Base-by-base conservation (phyloP, 2,329 filamentous ascomycete genomes). In the Allantophomopsis cytisporea region DNA sequence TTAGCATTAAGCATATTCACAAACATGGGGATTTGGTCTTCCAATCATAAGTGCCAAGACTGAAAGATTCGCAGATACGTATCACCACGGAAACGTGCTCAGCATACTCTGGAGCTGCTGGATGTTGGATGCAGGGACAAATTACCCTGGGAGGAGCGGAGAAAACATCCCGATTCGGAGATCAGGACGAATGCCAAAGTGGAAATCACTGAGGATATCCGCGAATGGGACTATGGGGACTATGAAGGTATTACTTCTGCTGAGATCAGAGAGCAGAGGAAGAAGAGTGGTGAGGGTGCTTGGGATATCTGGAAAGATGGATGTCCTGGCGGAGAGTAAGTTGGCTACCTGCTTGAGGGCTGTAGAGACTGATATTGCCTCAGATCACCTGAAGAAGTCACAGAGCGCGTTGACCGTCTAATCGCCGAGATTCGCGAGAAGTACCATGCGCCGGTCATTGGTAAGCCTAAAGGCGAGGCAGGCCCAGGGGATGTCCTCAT, bases 281-380 rank as follows among this genome's bases (percentile, higher is more conserved):
- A 61, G 43, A 63, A 69, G 50, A 63, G 74, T 42, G 83, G 82
- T 7, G 47, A 64, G 32, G 67, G 63, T 4, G 57, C 61, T 17
- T 93, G 85, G 85, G 82, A 91, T 61, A 93, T 94, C 47, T 94
- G 86, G 86, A 67, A 65, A n/a, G 85, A 93, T 55, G 86, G 86
- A 0, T 94, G 86, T 59, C 81, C 80, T 1, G 83, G 79, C 3
- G 87, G 87, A 57, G 86, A 94, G 33, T 31, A 35, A 39, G 38
- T 20, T 28, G 10, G 23, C 23, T 8, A 17, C 12, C n/a, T 37
- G 15, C 3, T 23, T 7, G 30, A 17, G 4, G 15, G 15, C 31
- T 35, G 18, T 20, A 20, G 31, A n/a, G 3, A 5, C 8, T 16
- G 10, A n/a, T 12, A 12, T 10, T 28, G 11, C 11, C 23, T 28